Evolutionary conservation across 257 asterid species (phyloP).

Genomic region (Solanum pinnatisectum): DNA sequence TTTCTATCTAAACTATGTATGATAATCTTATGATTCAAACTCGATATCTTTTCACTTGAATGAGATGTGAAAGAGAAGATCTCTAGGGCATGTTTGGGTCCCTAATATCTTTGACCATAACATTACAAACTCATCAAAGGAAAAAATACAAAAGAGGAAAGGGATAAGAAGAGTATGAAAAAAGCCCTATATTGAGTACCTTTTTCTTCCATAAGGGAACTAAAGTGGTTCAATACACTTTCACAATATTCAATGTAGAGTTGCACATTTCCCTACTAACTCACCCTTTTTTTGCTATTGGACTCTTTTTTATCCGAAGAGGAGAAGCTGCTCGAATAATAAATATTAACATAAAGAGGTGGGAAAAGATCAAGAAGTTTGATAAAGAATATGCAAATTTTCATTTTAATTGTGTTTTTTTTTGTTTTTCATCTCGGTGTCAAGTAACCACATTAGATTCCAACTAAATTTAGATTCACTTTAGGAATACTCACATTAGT

Average conservation of each 20-base stretch:
- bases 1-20: not conserved
- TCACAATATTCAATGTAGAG: not conserved
- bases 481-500: no score
- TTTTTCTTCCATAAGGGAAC: not conserved
- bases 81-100: not conserved
- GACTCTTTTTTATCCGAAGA: not conserved
- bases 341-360: accelerated
- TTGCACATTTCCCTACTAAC: not conserved
- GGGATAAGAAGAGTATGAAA: not conserved
- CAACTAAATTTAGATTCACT: no score
- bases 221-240: not conserved
- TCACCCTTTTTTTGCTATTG: not conserved
- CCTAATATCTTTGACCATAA: not conserved
- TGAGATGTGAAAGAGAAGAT: not conserved
- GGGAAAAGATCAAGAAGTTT: accelerated
- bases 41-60: not conserved
- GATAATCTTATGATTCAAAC: not conserved
- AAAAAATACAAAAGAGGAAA: not conserved
- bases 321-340: not conserved
- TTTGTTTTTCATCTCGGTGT: no score
- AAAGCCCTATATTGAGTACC: not conserved
- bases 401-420: no score
- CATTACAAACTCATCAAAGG: no score
- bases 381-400: no score
- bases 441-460: no score